Percentiles rank a stretch among this genome's conserved stretches.
These are phyloP conservation scores for Neostapfia colusana DNA, from an alignment of 176 grass and related monocot species.

Conservation along the genomic window DNA sequence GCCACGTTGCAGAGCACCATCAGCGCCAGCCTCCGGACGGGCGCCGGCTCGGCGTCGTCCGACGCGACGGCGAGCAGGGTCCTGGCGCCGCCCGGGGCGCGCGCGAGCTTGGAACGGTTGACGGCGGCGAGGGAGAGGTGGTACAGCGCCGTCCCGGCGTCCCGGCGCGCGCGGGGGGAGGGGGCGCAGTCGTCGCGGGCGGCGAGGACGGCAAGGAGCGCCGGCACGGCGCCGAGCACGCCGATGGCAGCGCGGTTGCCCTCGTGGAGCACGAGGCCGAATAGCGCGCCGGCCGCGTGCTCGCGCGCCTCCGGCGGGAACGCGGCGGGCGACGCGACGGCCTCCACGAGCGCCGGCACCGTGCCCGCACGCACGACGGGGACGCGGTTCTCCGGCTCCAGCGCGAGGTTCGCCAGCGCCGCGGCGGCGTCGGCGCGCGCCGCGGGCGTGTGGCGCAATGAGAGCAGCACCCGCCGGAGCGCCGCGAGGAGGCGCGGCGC, in stretches of 20 bases:
- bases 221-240: constrained; percentile 58
- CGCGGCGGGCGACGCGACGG: constrained; percentile 6
- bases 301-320: constrained; percentile 48
- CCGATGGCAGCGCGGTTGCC: constrained; percentile 75
- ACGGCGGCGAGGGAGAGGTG: constrained; percentile 57
- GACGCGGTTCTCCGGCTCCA: constrained; percentile 57
- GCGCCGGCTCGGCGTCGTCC: constrained; percentile 15
- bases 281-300: constrained; percentile 65
- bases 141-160: constrained; percentile 66
- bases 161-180: constrained; percentile 44
- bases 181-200: background rate
- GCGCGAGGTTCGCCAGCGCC: constrained; percentile 57
- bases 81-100: constrained; percentile 39
- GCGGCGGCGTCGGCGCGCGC: constrained; percentile 55
- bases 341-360: constrained; percentile 55
- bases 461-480: constrained; percentile 48
- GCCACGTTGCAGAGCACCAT: constrained; percentile 77
- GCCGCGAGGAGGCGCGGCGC: constrained; percentile 50
- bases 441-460: constrained; percentile 8
- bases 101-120: constrained; percentile 61
- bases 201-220: constrained; percentile 56
- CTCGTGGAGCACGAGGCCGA: constrained; percentile 61
- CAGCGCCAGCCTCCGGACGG: constrained; percentile 60
- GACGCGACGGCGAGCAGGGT: constrained; percentile 45
- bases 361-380: constrained; percentile 57